Percentiles rank a stretch among this genome's conserved stretches.
These are phyloP conservation scores for Asterionellopsis glacialis DNA, from an alignment of 108 stramenopile species.

Conservation along the genomic window DNA sequence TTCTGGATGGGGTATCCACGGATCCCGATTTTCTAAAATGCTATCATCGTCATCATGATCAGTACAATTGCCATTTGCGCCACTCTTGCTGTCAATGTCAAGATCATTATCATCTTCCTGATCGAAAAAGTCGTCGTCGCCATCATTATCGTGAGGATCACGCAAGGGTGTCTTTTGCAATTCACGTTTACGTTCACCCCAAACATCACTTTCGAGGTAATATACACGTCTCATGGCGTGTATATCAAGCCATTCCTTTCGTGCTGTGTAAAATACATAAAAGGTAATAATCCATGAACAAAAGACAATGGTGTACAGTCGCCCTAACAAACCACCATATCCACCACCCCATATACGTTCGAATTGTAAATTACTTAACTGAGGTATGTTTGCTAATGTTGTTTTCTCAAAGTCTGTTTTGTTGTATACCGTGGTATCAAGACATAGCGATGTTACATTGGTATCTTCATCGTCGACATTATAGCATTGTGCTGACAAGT, in stretches of 20 bases:
- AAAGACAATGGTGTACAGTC: slow-evolving; percentile 53
- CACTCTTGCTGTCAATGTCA: slow-evolving; percentile 1
- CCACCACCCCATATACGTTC: background rate
- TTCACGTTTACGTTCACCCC: slow-evolving; percentile 59
- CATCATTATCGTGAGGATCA: no score
- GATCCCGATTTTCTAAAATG: slow-evolving; percentile 36
- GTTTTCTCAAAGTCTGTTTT: slow-evolving; percentile 72
- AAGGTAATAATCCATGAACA: slow-evolving; percentile 56
- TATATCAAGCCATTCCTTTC: slow-evolving; percentile 67
- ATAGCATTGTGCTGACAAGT: slow-evolving; percentile 43
- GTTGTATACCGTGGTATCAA: slow-evolving; percentile 11
- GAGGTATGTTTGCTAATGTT: slow-evolving; percentile 68
- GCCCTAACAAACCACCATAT: slow-evolving; percentile 23
- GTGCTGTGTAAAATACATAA: slow-evolving; percentile 37
- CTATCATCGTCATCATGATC: slow-evolving; percentile 2
- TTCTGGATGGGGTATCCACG: slow-evolving; percentile 85
- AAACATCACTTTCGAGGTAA: slow-evolving; percentile 77
- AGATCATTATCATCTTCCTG: slow-evolving; percentile 2
- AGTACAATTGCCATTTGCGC: slow-evolving; percentile 8
- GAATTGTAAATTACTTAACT: background rate
- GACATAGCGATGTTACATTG: background rate
- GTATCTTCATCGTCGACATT: background rate
- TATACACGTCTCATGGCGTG: slow-evolving; percentile 77
- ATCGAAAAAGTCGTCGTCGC: no score
- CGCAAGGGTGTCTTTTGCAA: slow-evolving; percentile 41